Evolutionary conservation across 2,329 filamentous ascomycete genomes (phyloP).

Genomic region (Monilinia laxa): DNA sequence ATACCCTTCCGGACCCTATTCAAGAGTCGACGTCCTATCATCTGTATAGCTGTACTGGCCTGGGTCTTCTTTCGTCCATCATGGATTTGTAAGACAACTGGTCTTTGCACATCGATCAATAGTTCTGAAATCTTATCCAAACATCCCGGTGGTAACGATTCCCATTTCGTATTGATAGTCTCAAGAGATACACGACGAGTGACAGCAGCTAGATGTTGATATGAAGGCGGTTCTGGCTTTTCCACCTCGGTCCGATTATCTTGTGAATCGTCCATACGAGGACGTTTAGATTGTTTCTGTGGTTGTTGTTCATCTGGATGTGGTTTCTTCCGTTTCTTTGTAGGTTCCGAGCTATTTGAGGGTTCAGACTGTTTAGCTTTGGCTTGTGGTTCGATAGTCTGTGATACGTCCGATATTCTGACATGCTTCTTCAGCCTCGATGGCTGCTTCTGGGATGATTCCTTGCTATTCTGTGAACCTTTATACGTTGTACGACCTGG

Average conservation of each 20-base stretch:
- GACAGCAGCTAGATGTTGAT: slow-evolving; percentile 52
- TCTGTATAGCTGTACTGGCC: slow-evolving; percentile 52
- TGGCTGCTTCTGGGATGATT: slow-evolving; percentile 7
- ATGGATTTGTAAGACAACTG: slow-evolving; percentile 58
- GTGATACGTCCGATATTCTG: slow-evolving; percentile 15
- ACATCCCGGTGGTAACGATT: slow-evolving; percentile 54
- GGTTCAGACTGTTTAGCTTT: background rate
- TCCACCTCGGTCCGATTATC: slow-evolving; percentile 16
- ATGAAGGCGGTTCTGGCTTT: slow-evolving; percentile 36
- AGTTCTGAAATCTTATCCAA: slow-evolving; percentile 56
- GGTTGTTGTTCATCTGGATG: slow-evolving; percentile 7
- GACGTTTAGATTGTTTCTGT: slow-evolving; percentile 24
- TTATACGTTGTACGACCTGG: slow-evolving; percentile 7
- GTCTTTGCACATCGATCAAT: slow-evolving; percentile 58
- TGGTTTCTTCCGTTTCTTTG: slow-evolving; percentile 17
- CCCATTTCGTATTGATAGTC: slow-evolving; percentile 69
- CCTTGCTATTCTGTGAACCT: background rate
- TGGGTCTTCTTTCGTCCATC: slow-evolving; percentile 47
- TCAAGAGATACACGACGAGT: slow-evolving; percentile 58
- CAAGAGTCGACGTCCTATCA: slow-evolving; percentile 55
- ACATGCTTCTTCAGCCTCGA: slow-evolving; percentile 18
- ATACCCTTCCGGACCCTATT: slow-evolving; percentile 59
- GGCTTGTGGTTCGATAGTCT: background rate
- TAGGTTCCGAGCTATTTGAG: background rate
- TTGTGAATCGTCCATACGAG: slow-evolving; percentile 16